Percentiles rank a stretch among this genome's conserved stretches.
Evolutionary conservation across 2,329 filamentous ascomycete genomes (phyloP).

Genomic region (Aspergillus carbonarius): DNA sequence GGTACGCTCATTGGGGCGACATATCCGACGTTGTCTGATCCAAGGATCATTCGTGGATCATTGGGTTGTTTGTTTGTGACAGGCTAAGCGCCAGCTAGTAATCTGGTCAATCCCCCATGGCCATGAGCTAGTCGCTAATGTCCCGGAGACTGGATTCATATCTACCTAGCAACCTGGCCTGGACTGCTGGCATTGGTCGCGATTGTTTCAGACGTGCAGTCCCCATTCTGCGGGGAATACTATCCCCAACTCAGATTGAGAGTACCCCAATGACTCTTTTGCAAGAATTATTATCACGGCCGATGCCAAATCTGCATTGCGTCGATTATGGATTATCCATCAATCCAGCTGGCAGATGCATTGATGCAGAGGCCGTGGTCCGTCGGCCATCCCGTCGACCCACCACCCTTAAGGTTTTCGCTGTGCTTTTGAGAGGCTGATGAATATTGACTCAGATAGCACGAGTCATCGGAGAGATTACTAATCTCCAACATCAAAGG

Average conservation of each 20-base stretch:
- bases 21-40: background rate
- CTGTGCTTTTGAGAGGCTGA: background rate
- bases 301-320: background rate
- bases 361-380: background rate
- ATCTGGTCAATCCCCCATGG: background rate
- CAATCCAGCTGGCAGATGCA: background rate
- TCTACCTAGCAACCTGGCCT: no score
- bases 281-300: no score
- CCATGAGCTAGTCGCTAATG: background rate
- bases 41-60: background rate
- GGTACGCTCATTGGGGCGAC: background rate
- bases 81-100: background rate
- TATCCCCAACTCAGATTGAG: no score
- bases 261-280: no score
- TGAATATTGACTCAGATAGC: background rate
- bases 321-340: background rate
- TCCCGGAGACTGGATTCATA: no score
- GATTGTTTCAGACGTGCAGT: no score
- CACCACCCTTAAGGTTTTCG: background rate
- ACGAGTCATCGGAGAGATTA: background rate
- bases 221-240: no score
- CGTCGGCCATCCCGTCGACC: background rate
- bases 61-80: background rate
- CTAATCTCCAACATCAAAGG: background rate
- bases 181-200: no score